Conservation (phyloP, 2,329 filamentous ascomycete genomes). For the Ophiosphaerella herpotricha region DNA sequence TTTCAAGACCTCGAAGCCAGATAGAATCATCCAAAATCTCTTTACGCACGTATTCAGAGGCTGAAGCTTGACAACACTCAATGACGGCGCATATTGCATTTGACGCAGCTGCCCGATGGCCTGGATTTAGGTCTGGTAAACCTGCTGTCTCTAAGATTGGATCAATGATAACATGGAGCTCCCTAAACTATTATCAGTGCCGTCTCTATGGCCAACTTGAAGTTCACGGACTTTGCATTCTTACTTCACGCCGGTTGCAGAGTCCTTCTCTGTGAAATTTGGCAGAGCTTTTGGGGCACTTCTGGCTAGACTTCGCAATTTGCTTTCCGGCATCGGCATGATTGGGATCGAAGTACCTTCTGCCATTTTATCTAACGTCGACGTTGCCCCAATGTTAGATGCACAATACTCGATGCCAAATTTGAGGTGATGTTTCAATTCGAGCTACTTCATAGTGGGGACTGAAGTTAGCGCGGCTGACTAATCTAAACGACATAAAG, state of each 20-base stretch:
- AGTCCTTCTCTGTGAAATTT: conserved; percentile 29
- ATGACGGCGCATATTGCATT: conserved; percentile 53
- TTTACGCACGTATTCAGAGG: conserved; percentile 28
- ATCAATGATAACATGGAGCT: conserved; percentile 31
- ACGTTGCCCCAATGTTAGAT: too few relatives aligned
- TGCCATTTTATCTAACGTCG: neutral
- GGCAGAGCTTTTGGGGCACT: conserved; percentile 31
- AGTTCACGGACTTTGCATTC: conserved; percentile 43
- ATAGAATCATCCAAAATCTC: conserved; percentile 42
- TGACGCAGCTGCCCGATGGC: conserved; percentile 53
- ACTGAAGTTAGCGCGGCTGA: neutral
- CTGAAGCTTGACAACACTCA: conserved; percentile 45
- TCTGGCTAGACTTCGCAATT: conserved; percentile 32
- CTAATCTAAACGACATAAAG: neutral
- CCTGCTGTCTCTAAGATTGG: conserved; percentile 42
- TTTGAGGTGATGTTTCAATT: neutral
- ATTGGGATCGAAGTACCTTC: neutral
- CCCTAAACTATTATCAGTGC: conserved; percentile 31
- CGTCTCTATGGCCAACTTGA: conserved; percentile 13
- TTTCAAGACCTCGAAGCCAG: conserved; percentile 46
- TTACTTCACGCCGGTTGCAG: conserved; percentile 42
- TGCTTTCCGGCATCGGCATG: conserved; percentile 31
- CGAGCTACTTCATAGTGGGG: neutral
- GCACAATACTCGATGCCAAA: too few relatives aligned
- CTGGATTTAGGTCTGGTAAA: conserved; percentile 33